A percentile compares a stretch with the other conserved stretches of the same genome.
phyloP scores from a whole-genome alignment of 495 filamentous ascomycete species.

The Penicillium bovifimosum region DNA sequence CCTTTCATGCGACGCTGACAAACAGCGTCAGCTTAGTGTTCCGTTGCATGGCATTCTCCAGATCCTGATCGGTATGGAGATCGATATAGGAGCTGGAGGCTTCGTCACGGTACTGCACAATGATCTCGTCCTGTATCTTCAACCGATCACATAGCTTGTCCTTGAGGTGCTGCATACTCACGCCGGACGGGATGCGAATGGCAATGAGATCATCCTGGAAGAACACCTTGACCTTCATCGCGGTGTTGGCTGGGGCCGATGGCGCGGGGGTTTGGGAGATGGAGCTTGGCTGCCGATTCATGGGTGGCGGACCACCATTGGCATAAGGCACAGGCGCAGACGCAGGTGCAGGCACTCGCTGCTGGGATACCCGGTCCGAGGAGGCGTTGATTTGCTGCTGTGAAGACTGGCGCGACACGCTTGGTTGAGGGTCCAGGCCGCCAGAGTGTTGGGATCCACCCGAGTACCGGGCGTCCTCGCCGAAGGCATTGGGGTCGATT shows the following conservation, averaged over 20 bases:
- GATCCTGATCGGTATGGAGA: constrained; percentile 71
- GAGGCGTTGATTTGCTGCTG: constrained; percentile 62
- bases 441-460: constrained; percentile 68
- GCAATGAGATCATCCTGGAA: constrained; percentile 87
- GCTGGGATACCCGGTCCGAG: constrained; percentile 54
- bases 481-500: constrained; percentile 63
- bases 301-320: constrained; percentile 46
- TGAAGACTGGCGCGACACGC: constrained; percentile 70
- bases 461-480: constrained; percentile 66
- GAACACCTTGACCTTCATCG: constrained; percentile 90
- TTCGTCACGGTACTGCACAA: constrained; percentile 85
- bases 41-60: constrained; percentile 71
- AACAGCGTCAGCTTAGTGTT: constrained; percentile 84
- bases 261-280: constrained; percentile 62
- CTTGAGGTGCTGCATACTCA: constrained; percentile 70
- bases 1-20: constrained; percentile 52
- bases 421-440: constrained; percentile 43
- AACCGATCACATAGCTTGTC: constrained; percentile 76
- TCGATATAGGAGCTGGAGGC: constrained; percentile 64
- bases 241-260: constrained; percentile 43
- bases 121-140: constrained; percentile 66
- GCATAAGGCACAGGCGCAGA: constrained; percentile 38
- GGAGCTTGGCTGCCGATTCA: constrained; percentile 68
- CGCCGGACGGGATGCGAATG: constrained; percentile 77
- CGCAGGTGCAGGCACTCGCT: constrained; percentile 48